These are phyloP conservation scores for Ophiostoma ips DNA, from an alignment of 2,329 filamentous ascomycete species.

Conservation along the genomic window DNA sequence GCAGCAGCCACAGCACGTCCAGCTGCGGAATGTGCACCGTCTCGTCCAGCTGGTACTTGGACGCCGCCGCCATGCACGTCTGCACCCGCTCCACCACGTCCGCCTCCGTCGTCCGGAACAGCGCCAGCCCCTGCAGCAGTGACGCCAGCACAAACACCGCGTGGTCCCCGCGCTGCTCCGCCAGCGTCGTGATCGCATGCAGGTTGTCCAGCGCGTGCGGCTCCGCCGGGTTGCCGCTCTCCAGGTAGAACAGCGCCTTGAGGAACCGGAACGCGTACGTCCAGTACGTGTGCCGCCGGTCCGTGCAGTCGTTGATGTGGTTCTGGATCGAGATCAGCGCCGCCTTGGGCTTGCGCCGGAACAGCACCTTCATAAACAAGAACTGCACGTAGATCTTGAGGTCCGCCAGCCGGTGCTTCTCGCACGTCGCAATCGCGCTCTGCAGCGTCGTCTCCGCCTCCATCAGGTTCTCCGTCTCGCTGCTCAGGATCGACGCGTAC, in stretches of 20 bases:
- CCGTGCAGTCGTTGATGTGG: conserved; percentile 53
- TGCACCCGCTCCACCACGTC: conserved; percentile 59
- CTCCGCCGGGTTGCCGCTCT: conserved; percentile 46
- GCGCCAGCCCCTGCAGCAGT: conserved; percentile 54
- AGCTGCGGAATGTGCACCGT: conserved; percentile 53
- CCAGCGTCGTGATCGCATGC: conserved; percentile 45
- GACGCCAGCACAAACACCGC: conserved; percentile 52
- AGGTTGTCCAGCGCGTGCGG: conserved; percentile 53
- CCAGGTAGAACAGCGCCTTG: conserved; percentile 54
- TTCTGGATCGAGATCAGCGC: conserved; percentile 59
- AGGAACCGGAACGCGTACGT: conserved; percentile 64
- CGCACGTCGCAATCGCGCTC: conserved; percentile 56
- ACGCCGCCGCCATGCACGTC: conserved; percentile 57
- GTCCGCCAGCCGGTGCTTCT: conserved; percentile 49
- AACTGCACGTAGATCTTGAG: conserved; percentile 69
- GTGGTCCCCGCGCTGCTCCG: conserved; percentile 45
- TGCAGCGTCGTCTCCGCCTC: conserved; percentile 59
- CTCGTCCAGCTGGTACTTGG: conserved; percentile 55
- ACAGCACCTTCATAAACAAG: conserved; percentile 54
- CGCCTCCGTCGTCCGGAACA: conserved; percentile 48
- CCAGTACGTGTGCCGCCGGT: conserved; percentile 58
- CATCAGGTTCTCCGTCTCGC: conserved; percentile 64
- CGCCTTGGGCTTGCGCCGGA: conserved; percentile 56
- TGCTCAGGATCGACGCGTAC: conserved; percentile 56
- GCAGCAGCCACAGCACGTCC: conserved; percentile 47